These are phyloP conservation scores for Trichoderma atroviride DNA, from an alignment of 2,329 filamentous ascomycete species.

Conservation along the genomic window DNA sequence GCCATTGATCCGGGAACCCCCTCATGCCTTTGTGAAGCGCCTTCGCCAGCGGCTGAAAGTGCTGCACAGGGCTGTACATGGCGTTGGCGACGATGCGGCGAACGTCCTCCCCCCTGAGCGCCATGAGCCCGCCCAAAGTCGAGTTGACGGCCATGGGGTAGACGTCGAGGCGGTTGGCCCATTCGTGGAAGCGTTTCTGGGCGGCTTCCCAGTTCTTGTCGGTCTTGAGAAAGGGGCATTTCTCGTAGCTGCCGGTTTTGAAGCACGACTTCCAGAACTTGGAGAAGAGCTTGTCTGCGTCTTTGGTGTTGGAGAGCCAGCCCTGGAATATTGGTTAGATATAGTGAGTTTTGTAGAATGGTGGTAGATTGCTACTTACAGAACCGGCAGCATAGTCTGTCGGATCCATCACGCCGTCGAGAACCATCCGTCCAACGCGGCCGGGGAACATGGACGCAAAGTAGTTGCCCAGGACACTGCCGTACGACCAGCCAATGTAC, in stretches of 20 bases:
- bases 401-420: slow-evolving; percentile 44
- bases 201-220: slow-evolving; percentile 31
- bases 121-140: slow-evolving; percentile 29
- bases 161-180: slow-evolving; percentile 35
- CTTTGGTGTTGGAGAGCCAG: slow-evolving; percentile 41
- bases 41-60: slow-evolving; percentile 25
- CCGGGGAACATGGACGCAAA: slow-evolving; percentile 41
- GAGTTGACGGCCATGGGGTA: slow-evolving; percentile 32
- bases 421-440: slow-evolving; percentile 45
- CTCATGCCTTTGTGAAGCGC: slow-evolving; percentile 29
- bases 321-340: slow-evolving; percentile 27
- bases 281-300: slow-evolving; percentile 41
- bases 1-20: slow-evolving; percentile 25
- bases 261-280: slow-evolving; percentile 43
- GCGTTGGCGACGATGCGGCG: slow-evolving; percentile 33
- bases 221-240: slow-evolving; percentile 39
- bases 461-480: slow-evolving; percentile 38
- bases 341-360: background rate
- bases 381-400: slow-evolving; percentile 39
- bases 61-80: slow-evolving; percentile 37
- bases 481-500: slow-evolving; percentile 55
- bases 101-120: slow-evolving; percentile 39
- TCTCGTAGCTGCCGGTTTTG: slow-evolving; percentile 27
- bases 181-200: slow-evolving; percentile 36
- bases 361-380: background rate